Base-by-base conservation (phyloP, 305 asterid genomes). In the Solanum hybrid region DNA sequence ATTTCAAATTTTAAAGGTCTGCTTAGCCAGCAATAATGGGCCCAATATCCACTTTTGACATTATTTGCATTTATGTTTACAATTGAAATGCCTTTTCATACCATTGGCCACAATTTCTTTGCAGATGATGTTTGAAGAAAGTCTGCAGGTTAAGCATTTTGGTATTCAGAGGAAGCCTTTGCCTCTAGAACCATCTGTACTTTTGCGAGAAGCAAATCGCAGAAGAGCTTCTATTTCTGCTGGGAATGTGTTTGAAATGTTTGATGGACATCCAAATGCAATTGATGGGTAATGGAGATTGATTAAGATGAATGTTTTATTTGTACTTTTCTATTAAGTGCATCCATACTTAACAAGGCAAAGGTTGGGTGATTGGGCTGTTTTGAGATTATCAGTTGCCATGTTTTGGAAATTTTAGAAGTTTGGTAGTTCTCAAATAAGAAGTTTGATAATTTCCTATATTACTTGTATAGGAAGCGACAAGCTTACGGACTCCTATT, bases 181-280 rank as follows among this genome's bases (percentile, higher is more conserved):
- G 90, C 99, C 99, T 89, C 94, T 97, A 84, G 99, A 97, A 92
- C 99, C 99, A 92, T 94, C 99, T 88, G 94, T 96, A 87, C 96
- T 97, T 90, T 92, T 97, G 92, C 97, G 98, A n/a, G 99, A 97
- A 94, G 99, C 99, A 91, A 97, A 97, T 92, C 98, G 99, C 42
- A 95, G 98, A 89, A 96, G 99, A 91, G 99, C 99, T 92, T 96
- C 99, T 90, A 98, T 98, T 91, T 98, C 99, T 27, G 98, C 97
- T 92, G 99, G 99, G 92, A 98, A 95, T 94, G 91, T 93, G 93
- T 93, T 91, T 86, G 99, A 98, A 90, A 89, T 98, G 93, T 90
- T 95, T 93, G 99, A 96, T 91, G 94, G 96, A 86, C 98, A 95
- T 85, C 89, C 95, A 91, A 94, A 88, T 91, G 86, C 94, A 87